Conservation (phyloP, 257 asterid genomes). For the Jacaranda copaia region DNA sequence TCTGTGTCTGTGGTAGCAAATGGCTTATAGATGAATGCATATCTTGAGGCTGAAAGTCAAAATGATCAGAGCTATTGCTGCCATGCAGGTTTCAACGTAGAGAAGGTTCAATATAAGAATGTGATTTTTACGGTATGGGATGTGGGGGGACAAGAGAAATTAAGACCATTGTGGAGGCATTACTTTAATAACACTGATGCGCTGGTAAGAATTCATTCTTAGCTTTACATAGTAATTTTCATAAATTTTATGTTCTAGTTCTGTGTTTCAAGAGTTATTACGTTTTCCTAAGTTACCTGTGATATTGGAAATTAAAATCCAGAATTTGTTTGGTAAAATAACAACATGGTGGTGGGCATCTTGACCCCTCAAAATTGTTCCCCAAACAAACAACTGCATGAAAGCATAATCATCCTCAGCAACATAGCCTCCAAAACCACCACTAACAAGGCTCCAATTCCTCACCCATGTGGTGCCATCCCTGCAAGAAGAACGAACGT, state of each 20-base stretch:
- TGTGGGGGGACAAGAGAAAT: constrained; percentile 82
- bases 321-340: no score
- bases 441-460: not conserved
- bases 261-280: constrained; percentile 8
- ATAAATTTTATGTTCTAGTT: not conserved
- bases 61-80: constrained; percentile 28
- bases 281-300: no score
- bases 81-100: constrained; percentile 77
- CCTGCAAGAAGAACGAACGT: not conserved
- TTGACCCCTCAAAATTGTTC: no score
- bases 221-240: not conserved
- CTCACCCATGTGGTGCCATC: not conserved
- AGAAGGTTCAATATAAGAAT: constrained; percentile 83
- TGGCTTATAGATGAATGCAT: not conserved
- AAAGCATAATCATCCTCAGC: not conserved
- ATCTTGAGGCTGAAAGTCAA: constrained; percentile 1
- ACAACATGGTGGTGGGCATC: no score
- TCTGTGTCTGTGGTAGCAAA: not conserved
- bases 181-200: constrained; percentile 81
- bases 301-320: no score
- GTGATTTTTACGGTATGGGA: constrained; percentile 84
- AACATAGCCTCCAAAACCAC: not conserved
- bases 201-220: constrained; percentile 50
- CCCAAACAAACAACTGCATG: not conserved
- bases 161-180: constrained; percentile 88